These are phyloP conservation scores for Talaromyces sp. DNA, from an alignment of 2,329 filamentous ascomycete species.

Conservation along the genomic window DNA sequence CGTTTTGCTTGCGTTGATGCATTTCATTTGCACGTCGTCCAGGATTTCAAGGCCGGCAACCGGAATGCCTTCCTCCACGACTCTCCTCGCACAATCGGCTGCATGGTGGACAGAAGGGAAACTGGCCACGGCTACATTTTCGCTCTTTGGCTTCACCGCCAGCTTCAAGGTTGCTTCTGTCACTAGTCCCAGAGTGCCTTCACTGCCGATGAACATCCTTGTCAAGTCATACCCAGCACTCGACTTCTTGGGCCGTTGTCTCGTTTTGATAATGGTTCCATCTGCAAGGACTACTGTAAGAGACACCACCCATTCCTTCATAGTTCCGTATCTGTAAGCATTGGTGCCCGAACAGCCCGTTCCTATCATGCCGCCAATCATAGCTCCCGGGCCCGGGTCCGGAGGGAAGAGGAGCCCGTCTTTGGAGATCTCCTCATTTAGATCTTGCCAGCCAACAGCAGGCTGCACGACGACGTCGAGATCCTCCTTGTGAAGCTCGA, in stretches of 20 bases:
- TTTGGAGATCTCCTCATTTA: slow-evolving; percentile 72
- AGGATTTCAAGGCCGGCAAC: slow-evolving; percentile 90
- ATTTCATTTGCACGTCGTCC: slow-evolving; percentile 83
- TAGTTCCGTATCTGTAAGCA: slow-evolving; percentile 87
- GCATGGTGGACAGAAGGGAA: slow-evolving; percentile 64
- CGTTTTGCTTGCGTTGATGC: slow-evolving; percentile 53
- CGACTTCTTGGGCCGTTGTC: slow-evolving; percentile 82
- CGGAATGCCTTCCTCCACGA: slow-evolving; percentile 75
- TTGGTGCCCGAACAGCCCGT: slow-evolving; percentile 68
- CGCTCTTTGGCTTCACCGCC: slow-evolving; percentile 72
- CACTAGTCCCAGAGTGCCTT: slow-evolving; percentile 85
- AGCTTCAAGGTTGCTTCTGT: slow-evolving; percentile 89
- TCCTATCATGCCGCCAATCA: slow-evolving; percentile 71
- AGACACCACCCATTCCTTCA: slow-evolving; percentile 88
- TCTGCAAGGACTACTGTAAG: slow-evolving; percentile 87
- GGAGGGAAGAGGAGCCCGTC: slow-evolving; percentile 86
- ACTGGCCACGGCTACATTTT: slow-evolving; percentile 72
- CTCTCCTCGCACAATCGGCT: slow-evolving; percentile 72
- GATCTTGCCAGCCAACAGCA: slow-evolving; percentile 77
- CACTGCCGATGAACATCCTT: slow-evolving; percentile 81
- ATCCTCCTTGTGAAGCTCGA: slow-evolving; percentile 72
- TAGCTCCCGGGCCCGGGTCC: slow-evolving; percentile 83
- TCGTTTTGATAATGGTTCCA: slow-evolving; percentile 83
- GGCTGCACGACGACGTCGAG: slow-evolving; percentile 73
- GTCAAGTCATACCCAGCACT: slow-evolving; percentile 91